phyloP scores from a whole-genome alignment of 305 asterid genomes.

The Ajuga reptans region DNA sequence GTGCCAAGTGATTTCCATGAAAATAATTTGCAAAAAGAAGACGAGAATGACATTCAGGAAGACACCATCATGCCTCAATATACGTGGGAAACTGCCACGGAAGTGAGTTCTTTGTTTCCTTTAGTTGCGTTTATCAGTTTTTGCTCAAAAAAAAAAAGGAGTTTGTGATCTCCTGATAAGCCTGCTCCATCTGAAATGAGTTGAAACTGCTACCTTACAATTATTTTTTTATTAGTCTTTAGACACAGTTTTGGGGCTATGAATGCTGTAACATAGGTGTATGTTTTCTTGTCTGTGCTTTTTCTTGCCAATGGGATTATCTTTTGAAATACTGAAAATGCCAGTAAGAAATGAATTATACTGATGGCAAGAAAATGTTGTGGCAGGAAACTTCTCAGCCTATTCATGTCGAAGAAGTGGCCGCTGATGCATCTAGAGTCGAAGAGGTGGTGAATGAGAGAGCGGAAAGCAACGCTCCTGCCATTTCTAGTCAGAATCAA shows the following conservation, averaged over 20 bases:
- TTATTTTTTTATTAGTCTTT: no score
- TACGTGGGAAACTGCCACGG: constrained; percentile 33
- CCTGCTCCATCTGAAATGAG: constrained; percentile 3
- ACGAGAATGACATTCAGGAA: constrained; percentile 33
- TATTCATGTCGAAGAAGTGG: constrained; percentile 16
- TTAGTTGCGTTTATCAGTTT: neutral
- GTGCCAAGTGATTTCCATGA: constrained; percentile 29
- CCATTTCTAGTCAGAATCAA: constrained; percentile 19
- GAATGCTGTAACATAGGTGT: no score
- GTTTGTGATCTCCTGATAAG: neutral
- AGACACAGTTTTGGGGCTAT: no score
- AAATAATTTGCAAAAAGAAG: constrained; percentile 27
- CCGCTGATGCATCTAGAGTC: constrained; percentile 20
- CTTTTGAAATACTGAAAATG: no score
- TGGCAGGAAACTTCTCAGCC: constrained; percentile 42
- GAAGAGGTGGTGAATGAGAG: constrained; percentile 23
- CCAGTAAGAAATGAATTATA: no score
- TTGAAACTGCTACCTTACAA: neutral
- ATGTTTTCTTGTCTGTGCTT: no score
- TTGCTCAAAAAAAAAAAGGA: neutral
- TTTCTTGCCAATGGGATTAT: no score
- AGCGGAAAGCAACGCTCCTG: constrained; percentile 12
- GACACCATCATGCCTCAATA: constrained; percentile 45
- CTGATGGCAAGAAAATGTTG: neutral
- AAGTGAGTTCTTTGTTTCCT: constrained; percentile 40